Evolutionary conservation across 371 early-diverging fungal genomes (phyloP), one percentile per base, ranked within the genome.

Genomic region (Mortierella sp.): DNA sequence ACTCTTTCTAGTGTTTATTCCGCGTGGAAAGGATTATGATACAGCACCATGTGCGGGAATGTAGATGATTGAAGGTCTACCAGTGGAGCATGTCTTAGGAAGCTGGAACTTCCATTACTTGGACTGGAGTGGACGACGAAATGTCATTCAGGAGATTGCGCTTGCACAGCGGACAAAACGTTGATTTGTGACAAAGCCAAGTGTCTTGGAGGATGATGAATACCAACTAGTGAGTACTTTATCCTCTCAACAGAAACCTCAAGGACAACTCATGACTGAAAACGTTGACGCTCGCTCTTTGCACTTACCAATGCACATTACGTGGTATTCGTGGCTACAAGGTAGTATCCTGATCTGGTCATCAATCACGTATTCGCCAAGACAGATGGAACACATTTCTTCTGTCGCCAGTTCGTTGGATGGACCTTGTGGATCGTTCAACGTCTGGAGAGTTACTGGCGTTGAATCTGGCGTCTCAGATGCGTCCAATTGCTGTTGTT

Each of bases 241-340:
- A n/a, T 21, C 28, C 13, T 21, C 60, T 21, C 14, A 21, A 21
- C 2, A 50, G 25, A 12, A 29, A 21, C 9, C 25, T 46, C 21
- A 44, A 21, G 5, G 13, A n/a, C 39, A 39, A 39, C 39, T 10
- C 14, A 39, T 39, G 8, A 39, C 14, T 14, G 14, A 39, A 14
- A 39, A 39, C 14, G 39, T 14, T 14, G 39, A 39, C n/a, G 47
- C 17, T 9, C 14, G 40, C 1, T 24, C 14, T n/a, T 4, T 16
- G 13, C 12, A 79, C 63, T 79, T 83, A 85, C 93, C 94, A 53
- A 95, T 87, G 78, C 96, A 96, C 47, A 89, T 90, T 22, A 84
- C 80, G 60, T 95, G 96, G 71, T 90, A 96, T 58, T 85, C 86
- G 76, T 96, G 96, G 3, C 80, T 79, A 70, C 96, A 96, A 2